Percentiles rank a stretch among this genome's conserved stretches.
phyloP scores from a whole-genome alignment of 768 basidiomycete genomes.

The Leccinum obscurum region DNA sequence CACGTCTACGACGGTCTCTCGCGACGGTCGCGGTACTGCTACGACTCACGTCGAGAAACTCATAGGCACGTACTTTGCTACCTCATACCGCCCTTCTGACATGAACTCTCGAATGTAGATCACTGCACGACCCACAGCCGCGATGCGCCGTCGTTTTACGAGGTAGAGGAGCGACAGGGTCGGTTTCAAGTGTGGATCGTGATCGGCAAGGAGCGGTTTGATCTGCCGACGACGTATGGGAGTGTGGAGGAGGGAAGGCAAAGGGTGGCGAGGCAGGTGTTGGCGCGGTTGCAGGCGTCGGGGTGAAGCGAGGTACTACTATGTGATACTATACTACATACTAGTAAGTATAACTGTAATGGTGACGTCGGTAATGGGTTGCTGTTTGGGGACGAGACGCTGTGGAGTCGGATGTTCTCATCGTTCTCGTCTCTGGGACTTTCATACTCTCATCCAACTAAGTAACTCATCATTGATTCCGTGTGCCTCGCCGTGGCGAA shows the following conservation, averaged over 20 bases:
- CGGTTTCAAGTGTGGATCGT: conserved; percentile 48
- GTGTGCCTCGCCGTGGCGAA: neutral
- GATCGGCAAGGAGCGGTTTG: conserved; percentile 43
- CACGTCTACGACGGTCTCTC: neutral
- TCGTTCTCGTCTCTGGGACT: no score
- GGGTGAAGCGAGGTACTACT: neutral
- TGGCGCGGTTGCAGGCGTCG: conserved; percentile 35
- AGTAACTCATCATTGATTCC: neutral
- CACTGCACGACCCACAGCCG: conserved; percentile 17
- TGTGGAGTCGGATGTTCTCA: no score
- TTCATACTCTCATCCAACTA: neutral
- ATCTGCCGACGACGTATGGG: conserved; percentile 42
- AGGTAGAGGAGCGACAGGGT: conserved; percentile 20
- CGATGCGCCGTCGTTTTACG: conserved; percentile 36
- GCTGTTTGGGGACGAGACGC: no score
- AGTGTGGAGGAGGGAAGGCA: conserved; percentile 42
- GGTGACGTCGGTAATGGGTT: neutral
- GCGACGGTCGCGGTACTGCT: neutral
- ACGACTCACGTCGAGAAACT: conserved; percentile 14
- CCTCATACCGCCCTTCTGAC: neutral
- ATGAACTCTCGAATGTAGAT: conserved; percentile 14
- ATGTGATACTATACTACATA: neutral
- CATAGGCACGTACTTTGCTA: conserved; percentile 9
- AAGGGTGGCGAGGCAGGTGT: conserved; percentile 46
- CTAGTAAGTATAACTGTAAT: no score